phyloP scores from a whole-genome alignment of 768 basidiomycete genomes.

The Leucocoprinus birnbaumii region DNA sequence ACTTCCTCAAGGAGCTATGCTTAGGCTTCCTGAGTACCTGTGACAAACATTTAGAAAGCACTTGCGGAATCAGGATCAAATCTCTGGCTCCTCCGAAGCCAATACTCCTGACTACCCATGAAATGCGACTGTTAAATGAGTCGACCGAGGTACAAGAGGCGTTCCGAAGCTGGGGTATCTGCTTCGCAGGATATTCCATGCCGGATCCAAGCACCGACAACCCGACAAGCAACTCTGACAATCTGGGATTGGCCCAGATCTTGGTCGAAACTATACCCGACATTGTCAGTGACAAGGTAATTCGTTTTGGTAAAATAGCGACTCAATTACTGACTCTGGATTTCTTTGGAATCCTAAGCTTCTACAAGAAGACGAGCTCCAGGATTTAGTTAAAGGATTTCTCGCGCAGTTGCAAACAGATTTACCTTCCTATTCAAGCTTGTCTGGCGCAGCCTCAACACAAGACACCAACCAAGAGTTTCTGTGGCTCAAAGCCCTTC shows the following conservation, averaged over 20 bases:
- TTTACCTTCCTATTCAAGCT: conserved; percentile 28
- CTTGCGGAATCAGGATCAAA: conserved; percentile 32
- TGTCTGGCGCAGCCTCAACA: conserved; percentile 21
- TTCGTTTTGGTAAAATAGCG: conserved; percentile 22
- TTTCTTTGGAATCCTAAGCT: conserved; percentile 39
- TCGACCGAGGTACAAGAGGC: conserved; percentile 39
- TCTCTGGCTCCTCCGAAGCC: conserved; percentile 52
- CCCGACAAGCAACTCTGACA: conserved; percentile 22
- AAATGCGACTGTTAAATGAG: conserved; percentile 48
- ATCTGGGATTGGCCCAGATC: conserved; percentile 60
- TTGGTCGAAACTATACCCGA: conserved; percentile 62
- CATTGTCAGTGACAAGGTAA: conserved; percentile 72
- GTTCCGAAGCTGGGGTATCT: conserved; percentile 71
- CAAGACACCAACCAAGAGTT: conserved; percentile 23
- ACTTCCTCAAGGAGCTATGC: conserved; percentile 74
- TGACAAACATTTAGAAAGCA: conserved; percentile 21
- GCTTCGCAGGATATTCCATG: conserved; percentile 37
- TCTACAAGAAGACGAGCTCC: conserved; percentile 67
- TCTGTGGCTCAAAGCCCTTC: conserved; percentile 68
- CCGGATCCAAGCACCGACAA: conserved; percentile 19
- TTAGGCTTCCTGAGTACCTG: conserved; percentile 54
- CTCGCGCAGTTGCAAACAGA: conserved; percentile 55
- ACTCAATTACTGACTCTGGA: conserved; percentile 15
- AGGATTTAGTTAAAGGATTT: conserved; percentile 71
- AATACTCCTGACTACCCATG: conserved; percentile 64